Evolutionary conservation across 176 grass and related monocot genomes (phyloP), one percentile per base, ranked within the genome.

Genomic region (Aegilops bicornis): DNA sequence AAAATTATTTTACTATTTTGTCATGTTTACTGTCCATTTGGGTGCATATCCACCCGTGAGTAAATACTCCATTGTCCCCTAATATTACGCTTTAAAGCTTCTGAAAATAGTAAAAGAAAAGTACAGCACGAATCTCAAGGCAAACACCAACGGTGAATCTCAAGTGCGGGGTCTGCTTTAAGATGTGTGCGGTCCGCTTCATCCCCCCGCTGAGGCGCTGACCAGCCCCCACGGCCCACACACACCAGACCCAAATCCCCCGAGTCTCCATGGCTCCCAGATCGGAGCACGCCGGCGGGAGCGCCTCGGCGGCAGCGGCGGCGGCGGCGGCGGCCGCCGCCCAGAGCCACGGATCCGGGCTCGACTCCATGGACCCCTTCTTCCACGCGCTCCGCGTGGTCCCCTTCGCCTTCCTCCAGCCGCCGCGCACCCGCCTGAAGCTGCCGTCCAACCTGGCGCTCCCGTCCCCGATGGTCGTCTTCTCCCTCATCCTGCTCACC

Each of bases 401-500:
- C 29, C 96, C 94, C 50, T 99, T 94, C 88, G 89, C 94, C 88
- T 90, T 99, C 77, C 92, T 96, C 73, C 94, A 89, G 32, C 87
- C 85, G 27, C 97, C 94, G 64, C 90, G 89, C 91, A 94, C 90
- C 68, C 97, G 92, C 89, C 87, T 99, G 77, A 94, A 89, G 92
- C 82, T 99, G 48, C 94, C 97, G 52, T 93, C 97, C 72, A 90
- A 78, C 78, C 82, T 96, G 58, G 68, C 88, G 61, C 96, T 98
- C 7, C 96, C 96, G 11, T 98, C 96, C 10, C 86, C 89, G 45
- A 94, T 93, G 88, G 90, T 87, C 54, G 97, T 96, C 11, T 94
- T 96, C 83, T 86, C 89, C 6, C 90, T 99, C 82, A 90, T 94
- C 66, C 92, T 99, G 30, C 87, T 96, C 78, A 99, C 97, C 82